Conservation (phyloP, 805 yeast genomes). For the Candida quercuum region DNA sequence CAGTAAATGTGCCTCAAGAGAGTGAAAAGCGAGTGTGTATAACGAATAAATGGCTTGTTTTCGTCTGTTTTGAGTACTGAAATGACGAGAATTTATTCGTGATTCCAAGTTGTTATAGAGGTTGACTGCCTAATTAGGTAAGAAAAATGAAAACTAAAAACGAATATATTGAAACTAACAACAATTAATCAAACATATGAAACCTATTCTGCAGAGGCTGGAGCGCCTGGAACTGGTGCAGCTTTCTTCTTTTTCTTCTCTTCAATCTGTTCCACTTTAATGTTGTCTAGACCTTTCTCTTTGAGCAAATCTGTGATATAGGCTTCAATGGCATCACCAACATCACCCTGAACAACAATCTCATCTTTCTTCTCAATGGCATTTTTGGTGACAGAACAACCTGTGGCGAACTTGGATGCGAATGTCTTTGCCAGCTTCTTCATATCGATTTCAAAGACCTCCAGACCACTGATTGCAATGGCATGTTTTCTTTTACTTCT, state of each 20-base stretch:
- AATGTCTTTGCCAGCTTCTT: constrained; percentile 88
- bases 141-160: neutral
- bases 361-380: constrained; percentile 88
- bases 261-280: constrained; percentile 85
- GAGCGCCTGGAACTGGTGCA: constrained; percentile 2
- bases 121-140: neutral
- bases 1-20: too few species aligned
- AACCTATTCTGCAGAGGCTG: neutral
- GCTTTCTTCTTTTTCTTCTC: constrained; percentile 71
- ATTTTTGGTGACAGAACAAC: constrained; percentile 83
- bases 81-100: too few species aligned
- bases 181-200: neutral
- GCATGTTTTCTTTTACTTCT: constrained; percentile 86
- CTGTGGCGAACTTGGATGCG: constrained; percentile 93
- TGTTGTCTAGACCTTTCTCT: constrained; percentile 77
- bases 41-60: too few species aligned
- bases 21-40: too few species aligned
- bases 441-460: constrained; percentile 82
- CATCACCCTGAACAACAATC: constrained; percentile 90
- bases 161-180: neutral
- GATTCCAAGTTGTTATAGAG: too few species aligned
- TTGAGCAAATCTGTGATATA: constrained; percentile 65
- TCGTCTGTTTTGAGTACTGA: too few species aligned
- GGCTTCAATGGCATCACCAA: constrained; percentile 82
- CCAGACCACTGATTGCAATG: constrained; percentile 81